Evolutionary conservation across 2,329 filamentous ascomycete species (phyloP), one percentile per base, ranked within the genome.

Genomic region (Diaporthe sp.): DNA sequence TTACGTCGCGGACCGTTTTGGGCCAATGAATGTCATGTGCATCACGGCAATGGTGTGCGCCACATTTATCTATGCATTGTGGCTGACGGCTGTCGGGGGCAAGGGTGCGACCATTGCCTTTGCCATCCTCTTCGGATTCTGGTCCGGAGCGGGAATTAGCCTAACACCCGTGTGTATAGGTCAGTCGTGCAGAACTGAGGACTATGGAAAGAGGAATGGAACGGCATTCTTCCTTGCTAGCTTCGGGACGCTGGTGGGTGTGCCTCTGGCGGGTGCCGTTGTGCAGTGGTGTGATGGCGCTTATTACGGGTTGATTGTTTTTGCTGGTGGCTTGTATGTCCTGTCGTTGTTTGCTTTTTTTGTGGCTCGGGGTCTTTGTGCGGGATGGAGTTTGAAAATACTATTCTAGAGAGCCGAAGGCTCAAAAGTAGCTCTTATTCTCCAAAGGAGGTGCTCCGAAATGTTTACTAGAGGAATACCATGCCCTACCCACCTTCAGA

Each of bases 121-220:
- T 79, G 89, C 92, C 0, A 80, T 95, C 3, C 80, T 97, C 2
- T 97, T 97, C 80, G 95, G 96, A 0, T 96, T 97, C 80, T 91
- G 91, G 1, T 94, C 91, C 60, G 96, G 95, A 1, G 93, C 91
- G 69, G 94, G 95, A 78, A 96, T 98, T 79, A 92, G 90, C 22
- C 87, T 98, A 74, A 94, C 94, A 0, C 95, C 96, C 0, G 95
- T 97, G 1, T 96, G 95, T 80, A 91, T 98, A 15, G 93, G 94
- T 0, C 92, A 94, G 81, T 86, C 97, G 61, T 97, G 95, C 83
- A 91, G 92, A 78, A 97, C 94, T 17, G 91, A 95, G 79, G 87
- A 96, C 72, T 97, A 97, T 80, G 95, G 95, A 0, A 87, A 94
- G 8, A 96, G 97, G 82, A 97, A 97, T 79, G 94, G 94, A 9